These are phyloP conservation scores for Cenchrus americanus DNA, from an alignment of 176 grass and related monocot species.

Conservation along the genomic window DNA sequence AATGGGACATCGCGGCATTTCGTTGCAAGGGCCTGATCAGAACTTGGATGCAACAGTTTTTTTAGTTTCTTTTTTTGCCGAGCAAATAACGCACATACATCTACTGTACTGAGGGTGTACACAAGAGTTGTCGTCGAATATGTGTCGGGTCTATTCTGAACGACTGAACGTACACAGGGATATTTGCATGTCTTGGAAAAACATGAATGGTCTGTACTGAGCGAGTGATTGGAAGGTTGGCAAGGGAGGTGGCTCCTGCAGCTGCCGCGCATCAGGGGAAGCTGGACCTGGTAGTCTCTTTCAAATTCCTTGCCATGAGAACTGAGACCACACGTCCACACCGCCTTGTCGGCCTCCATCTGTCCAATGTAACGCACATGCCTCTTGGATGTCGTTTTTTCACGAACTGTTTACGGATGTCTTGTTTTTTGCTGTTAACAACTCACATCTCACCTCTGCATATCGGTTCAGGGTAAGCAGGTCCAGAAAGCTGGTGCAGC, in stretches of 20 bases:
- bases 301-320: conserved; percentile 62
- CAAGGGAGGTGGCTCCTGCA: conserved; percentile 65
- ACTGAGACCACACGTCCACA: no score
- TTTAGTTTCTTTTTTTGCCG: no score
- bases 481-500: not conserved
- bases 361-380: conserved; percentile 7
- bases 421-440: not conserved
- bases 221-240: conserved; percentile 55
- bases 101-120: no score
- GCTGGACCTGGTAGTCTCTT: conserved; percentile 59
- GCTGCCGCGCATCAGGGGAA: conserved; percentile 62
- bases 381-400: not conserved
- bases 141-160: conserved; percentile 29
- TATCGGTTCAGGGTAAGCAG: conserved; percentile 20
- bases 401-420: not conserved
- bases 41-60: no score
- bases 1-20: no score
- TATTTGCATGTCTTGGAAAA: conserved; percentile 73
- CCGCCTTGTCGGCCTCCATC: not conserved
- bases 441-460: conserved; percentile 7
- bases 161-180: conserved; percentile 60
- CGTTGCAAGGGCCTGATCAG: no score
- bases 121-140: no score
- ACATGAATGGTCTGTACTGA: conserved; percentile 78
- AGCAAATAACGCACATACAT: no score